Percentiles rank a stretch among this genome's conserved stretches.
Evolutionary conservation across 306 rosid species (phyloP).

Genomic region (Luffa acutangula): DNA sequence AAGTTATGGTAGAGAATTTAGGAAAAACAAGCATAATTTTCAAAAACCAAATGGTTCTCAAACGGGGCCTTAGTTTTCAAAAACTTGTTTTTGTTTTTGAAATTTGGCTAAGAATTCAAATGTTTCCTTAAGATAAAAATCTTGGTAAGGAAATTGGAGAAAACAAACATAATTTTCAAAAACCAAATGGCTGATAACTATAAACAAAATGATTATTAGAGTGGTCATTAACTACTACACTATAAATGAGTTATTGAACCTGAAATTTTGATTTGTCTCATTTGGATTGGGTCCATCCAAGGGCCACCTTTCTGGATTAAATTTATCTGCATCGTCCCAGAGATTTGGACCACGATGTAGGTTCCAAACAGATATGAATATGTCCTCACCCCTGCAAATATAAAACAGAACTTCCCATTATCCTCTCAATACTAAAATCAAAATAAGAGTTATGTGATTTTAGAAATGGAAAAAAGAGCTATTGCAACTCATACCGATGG

Average conservation of each 20-base stretch:
- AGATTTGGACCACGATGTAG: slow-evolving; percentile 72
- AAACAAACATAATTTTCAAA: no score
- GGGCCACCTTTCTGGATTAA: slow-evolving; percentile 91
- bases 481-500: background rate
- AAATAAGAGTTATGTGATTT: background rate
- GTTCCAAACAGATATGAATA: slow-evolving; percentile 89
- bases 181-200: no score
- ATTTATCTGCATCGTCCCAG: slow-evolving; percentile 85
- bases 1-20: no score
- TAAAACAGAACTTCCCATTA: slow-evolving; percentile 3
- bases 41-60: no score
- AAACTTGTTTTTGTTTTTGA: no score
- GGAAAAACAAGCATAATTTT: no score
- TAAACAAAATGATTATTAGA: background rate
- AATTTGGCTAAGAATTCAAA: no score
- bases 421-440: background rate
- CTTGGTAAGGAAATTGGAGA: no score
- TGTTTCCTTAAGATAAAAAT: no score
- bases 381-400: slow-evolving; percentile 77
- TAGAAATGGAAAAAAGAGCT: background rate
- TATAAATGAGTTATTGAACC: slow-evolving; percentile 23
- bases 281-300: slow-evolving; percentile 96
- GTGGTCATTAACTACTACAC: background rate
- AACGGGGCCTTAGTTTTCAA: no score
- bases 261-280: slow-evolving; percentile 87